Conservation (phyloP, 768 basidiomycete species). For the Mycena vitilis region DNA sequence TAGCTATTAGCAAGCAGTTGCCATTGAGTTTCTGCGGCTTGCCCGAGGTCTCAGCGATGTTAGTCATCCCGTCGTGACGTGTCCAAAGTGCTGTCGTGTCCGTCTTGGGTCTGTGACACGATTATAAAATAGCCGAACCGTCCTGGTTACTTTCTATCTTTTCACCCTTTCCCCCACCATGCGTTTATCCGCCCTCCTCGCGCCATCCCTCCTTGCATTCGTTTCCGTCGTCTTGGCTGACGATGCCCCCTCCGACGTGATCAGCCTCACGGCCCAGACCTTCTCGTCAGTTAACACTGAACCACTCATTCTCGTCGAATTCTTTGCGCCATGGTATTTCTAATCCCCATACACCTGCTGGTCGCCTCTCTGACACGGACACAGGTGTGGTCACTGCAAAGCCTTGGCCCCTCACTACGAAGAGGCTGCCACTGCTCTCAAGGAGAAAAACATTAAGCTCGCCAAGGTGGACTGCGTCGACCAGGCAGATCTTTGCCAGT, state of each 20-base stretch:
- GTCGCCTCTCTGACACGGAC: not conserved
- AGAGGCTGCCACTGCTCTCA: conserved; percentile 92
- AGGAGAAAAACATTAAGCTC: conserved; percentile 88
- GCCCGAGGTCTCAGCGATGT: not conserved
- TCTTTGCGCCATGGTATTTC: conserved; percentile 87
- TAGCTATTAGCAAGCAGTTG: not conserved
- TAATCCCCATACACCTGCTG: conserved; percentile 5
- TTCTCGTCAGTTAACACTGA: conserved; percentile 80
- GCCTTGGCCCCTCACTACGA: conserved; percentile 95
- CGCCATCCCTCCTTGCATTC: conserved; percentile 64
- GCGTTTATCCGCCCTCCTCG: conserved; percentile 70
- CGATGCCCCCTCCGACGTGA: conserved; percentile 77
- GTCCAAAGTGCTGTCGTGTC: not conserved
- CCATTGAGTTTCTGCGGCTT: too few species aligned
- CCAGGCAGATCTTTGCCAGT: conserved; percentile 89
- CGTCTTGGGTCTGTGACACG: too few species aligned
- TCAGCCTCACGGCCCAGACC: conserved; percentile 75
- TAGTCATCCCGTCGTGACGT: too few species aligned
- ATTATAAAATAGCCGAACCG: too few species aligned
- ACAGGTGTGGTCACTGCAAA: conserved; percentile 96
- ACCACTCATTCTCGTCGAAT: conserved; percentile 89
- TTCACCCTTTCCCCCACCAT: conserved; percentile 57
- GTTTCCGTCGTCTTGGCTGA: conserved; percentile 66
- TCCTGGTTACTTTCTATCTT: not conserved
- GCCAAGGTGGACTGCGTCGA: conserved; percentile 99